A percentile compares a stretch with the other conserved stretches of the same genome.
Evolutionary conservation across 139 green algal species (phyloP).

Genomic region (Limnomonas spitsbergensis): DNA sequence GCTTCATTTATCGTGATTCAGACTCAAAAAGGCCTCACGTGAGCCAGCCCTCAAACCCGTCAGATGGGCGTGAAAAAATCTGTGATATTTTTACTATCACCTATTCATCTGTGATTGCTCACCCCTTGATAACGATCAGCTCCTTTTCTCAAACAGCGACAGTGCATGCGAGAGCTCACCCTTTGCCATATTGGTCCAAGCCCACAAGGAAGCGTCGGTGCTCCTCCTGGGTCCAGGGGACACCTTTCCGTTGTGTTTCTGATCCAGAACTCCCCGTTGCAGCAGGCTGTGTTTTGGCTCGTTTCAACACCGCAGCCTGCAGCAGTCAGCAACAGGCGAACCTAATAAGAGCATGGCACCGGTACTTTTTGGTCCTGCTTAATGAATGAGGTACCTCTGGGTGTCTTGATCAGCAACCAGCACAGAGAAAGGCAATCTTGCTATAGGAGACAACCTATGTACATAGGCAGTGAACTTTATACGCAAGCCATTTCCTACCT

Average conservation of each 20-base stretch:
- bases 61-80: background rate
- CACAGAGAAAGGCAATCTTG: too few species aligned
- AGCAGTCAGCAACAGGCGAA: background rate
- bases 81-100: background rate
- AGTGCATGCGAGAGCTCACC: too few species aligned
- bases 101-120: too few species aligned
- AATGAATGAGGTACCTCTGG: background rate
- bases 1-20: background rate
- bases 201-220: conserved; percentile 90
- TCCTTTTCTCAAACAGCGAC: too few species aligned
- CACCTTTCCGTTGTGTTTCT: conserved; percentile 74
- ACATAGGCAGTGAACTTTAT: too few species aligned
- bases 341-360: background rate
- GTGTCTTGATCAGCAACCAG: background rate
- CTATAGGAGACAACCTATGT: too few species aligned
- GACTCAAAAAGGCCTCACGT: background rate
- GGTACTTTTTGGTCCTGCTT: background rate
- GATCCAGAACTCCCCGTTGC: too few species aligned
- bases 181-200: conserved; percentile 91
- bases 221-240: conserved; percentile 94
- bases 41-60: background rate
- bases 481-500: background rate
- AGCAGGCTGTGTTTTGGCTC: background rate
- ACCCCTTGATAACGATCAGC: too few species aligned
- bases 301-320: background rate